A percentile compares a stretch with the other conserved stretches of the same genome.
Conservation (phyloP, 2,329 filamentous ascomycete genomes). For the Hirsutella rhossiliensis region DNA sequence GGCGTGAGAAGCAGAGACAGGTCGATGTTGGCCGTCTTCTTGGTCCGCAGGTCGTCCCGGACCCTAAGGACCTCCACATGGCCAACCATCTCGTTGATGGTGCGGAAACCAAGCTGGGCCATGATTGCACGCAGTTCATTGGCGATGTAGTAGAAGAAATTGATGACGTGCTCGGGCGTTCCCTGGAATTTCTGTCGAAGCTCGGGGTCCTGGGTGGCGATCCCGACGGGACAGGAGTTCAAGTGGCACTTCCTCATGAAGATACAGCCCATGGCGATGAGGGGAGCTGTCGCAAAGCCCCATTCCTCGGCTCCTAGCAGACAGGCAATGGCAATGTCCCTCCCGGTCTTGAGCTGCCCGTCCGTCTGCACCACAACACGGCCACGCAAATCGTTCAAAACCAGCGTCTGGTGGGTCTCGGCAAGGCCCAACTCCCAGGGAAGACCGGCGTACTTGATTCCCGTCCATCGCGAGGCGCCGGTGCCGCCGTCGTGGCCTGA, state of each 20-base stretch:
- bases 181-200: slow-evolving; percentile 88
- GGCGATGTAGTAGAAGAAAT: slow-evolving; percentile 97
- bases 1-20: slow-evolving; percentile 86
- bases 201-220: slow-evolving; percentile 91
- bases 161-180: slow-evolving; percentile 92
- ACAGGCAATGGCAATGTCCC: slow-evolving; percentile 90
- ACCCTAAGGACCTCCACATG: slow-evolving; percentile 78
- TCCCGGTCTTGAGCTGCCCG: slow-evolving; percentile 82
- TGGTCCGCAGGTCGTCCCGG: slow-evolving; percentile 74
- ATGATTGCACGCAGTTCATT: slow-evolving; percentile 96
- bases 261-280: slow-evolving; percentile 95
- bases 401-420: slow-evolving; percentile 92
- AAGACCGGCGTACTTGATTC: slow-evolving; percentile 95
- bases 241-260: slow-evolving; percentile 74
- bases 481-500: slow-evolving; percentile 96
- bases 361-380: slow-evolving; percentile 95
- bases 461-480: slow-evolving; percentile 92
- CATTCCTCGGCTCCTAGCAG: slow-evolving; percentile 95
- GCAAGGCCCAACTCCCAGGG: slow-evolving; percentile 95
- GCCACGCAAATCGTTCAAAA: slow-evolving; percentile 89
- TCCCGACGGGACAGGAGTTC: slow-evolving; percentile 83
- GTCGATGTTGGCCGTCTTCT: slow-evolving; percentile 88
- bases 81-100: slow-evolving; percentile 96
- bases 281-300: slow-evolving; percentile 87
- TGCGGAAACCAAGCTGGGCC: slow-evolving; percentile 89